Evolutionary conservation across 306 rosid genomes (phyloP), one percentile per base, ranked within the genome.

Genomic region (Prosopis cineraria): DNA sequence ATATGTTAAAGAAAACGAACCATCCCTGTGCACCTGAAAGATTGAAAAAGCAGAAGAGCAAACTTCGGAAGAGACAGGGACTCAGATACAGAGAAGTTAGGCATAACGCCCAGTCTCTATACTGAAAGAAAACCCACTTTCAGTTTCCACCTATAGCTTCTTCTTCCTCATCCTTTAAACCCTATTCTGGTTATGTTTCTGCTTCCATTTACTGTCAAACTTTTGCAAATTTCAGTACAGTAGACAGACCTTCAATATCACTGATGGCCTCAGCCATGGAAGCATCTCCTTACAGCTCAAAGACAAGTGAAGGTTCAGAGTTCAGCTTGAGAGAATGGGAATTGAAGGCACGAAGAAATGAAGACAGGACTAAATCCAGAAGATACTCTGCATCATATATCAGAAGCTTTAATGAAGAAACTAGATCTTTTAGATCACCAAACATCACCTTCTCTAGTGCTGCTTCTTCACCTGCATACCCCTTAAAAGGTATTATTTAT

Each of bases 391-490:
- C 96, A 58, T 93, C 99, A 20, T 85, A 88, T 53, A 88, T 93
- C 78, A 87, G 96, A 89, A 95, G 92, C 88, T 87, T 89, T 67
- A 84, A 95, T 77, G 98, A 95, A 81, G 99, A 95, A 67, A 60
- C 97, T 10, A 78, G 86, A 59, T 91, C 98, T 78, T 91, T 93
- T 45, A 84, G 93, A 84, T 91, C 99, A 90, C 91, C 99, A 91
- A 93, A 88, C 83, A 68, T 87, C 10, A 87, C 91, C 55, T 82
- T 92, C 81, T 89, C 98, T 11, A 95, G 99, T 79, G 91, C 97
- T 73, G 90, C 96, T 82, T 91, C 99, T 82, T 95, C 99, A 7
- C 97, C 99, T 66, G 99, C 97, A 44, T 85, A 85, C 88, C 80
- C 84, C 20, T 86, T 84, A 4, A 90, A 85, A 89, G 99, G 99